A percentile compares a stretch with the other conserved stretches of the same genome.
These are phyloP conservation scores for Sistotremastrum niveocremeum DNA, from an alignment of 768 basidiomycete species.

Conservation along the genomic window DNA sequence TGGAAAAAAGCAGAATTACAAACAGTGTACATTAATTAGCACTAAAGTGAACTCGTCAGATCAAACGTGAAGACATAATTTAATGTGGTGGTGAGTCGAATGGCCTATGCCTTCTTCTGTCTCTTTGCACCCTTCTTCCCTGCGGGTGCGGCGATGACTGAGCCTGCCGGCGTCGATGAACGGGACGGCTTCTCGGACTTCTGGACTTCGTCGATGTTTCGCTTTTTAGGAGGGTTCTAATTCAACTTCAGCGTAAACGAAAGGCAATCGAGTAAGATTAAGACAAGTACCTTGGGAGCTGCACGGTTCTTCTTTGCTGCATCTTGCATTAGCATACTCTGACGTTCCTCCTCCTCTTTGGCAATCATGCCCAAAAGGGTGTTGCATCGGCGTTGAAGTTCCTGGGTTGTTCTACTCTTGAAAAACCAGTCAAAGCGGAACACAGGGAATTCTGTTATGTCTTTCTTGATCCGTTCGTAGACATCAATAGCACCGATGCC, in stretches of 20 bases:
- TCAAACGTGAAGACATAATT: too few species aligned
- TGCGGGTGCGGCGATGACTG: slow-evolving; percentile 23
- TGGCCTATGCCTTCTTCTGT: slow-evolving; percentile 42
- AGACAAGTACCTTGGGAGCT: slow-evolving; percentile 39
- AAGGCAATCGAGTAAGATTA: too few species aligned
- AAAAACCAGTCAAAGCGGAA: slow-evolving; percentile 99
- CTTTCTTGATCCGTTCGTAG: slow-evolving; percentile 90
- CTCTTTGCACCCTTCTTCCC: slow-evolving; percentile 48
- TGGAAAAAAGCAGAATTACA: too few species aligned
- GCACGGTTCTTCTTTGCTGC: slow-evolving; percentile 26
- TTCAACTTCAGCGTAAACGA: too few species aligned
- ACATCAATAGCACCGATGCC: slow-evolving; percentile 82
- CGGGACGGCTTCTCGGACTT: slow-evolving; percentile 36
- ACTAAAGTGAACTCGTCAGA: too few species aligned
- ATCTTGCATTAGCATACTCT: slow-evolving; percentile 52
- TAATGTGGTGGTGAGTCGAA: too few species aligned
- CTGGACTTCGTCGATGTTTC: slow-evolving; percentile 54
- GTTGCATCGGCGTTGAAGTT: slow-evolving; percentile 76
- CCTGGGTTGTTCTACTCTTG: slow-evolving; percentile 83
- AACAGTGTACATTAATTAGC: too few species aligned
- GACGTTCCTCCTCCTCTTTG: slow-evolving; percentile 66
- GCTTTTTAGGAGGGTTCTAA: slow-evolving; percentile 33
- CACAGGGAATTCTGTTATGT: slow-evolving; percentile 92
- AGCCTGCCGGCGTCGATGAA: slow-evolving; percentile 45
- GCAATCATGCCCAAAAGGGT: slow-evolving; percentile 83